A percentile compares a stretch with the other conserved stretches of the same genome.
These are phyloP conservation scores for Colletotrichum acutatum DNA, from an alignment of 2,329 filamentous ascomycete species.

Conservation along the genomic window DNA sequence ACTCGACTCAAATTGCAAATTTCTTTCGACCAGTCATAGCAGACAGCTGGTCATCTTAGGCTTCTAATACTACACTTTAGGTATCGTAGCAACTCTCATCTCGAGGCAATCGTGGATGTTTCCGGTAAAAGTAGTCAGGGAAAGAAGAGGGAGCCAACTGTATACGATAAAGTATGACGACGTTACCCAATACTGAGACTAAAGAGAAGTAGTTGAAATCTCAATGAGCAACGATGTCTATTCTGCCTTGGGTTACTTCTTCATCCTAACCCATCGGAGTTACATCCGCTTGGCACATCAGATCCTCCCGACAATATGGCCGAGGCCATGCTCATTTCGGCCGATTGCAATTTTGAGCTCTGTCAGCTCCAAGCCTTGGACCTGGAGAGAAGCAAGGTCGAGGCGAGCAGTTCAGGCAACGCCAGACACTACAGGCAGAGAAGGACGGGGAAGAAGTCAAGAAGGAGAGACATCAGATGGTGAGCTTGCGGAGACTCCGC, in stretches of 20 bases:
- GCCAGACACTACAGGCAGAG: not conserved
- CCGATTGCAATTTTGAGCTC: not conserved
- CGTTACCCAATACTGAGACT: not conserved
- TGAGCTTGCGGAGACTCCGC: conserved; percentile 33
- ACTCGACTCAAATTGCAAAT: too few relatives aligned
- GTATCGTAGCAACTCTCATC: not conserved
- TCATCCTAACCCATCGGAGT: not conserved
- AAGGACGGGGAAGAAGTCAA: too few relatives aligned
- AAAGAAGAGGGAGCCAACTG: not conserved
- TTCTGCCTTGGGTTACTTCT: not conserved
- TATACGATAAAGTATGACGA: not conserved
- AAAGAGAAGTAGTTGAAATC: too few relatives aligned
- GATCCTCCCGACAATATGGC: conserved; percentile 19
- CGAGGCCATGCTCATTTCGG: conserved; percentile 6
- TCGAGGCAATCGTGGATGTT: not conserved
- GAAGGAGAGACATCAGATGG: not conserved
- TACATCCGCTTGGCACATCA: not conserved
- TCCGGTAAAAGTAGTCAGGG: not conserved
- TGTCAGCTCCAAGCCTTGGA: not conserved
- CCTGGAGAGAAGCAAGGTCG: not conserved
- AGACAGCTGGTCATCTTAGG: too few relatives aligned
- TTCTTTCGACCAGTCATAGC: not conserved
- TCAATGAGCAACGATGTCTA: not conserved
- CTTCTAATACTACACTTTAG: not conserved
- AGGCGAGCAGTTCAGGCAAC: not conserved